Conservation (phyloP, 2,329 filamentous ascomycete species). For the Colletotrichum somersetense region DNA sequence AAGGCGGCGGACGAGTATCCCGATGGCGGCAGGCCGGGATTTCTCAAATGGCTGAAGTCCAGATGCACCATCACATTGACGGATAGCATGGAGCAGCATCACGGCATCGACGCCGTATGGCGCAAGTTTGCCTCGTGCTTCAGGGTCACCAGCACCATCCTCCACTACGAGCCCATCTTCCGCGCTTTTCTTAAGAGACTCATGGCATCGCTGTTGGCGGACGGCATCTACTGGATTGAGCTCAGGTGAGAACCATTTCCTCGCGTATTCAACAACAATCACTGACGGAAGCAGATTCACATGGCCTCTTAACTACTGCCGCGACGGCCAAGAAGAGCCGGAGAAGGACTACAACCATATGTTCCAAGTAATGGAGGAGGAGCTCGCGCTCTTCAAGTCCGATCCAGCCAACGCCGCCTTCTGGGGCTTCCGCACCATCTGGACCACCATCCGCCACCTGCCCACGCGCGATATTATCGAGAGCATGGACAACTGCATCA, state of each 20-base stretch:
- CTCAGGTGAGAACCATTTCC: constrained; percentile 57
- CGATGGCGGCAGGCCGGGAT: constrained; percentile 73
- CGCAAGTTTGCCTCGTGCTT: constrained; percentile 79
- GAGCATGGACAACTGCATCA: constrained; percentile 84
- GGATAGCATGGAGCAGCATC: constrained; percentile 79
- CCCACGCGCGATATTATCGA: constrained; percentile 76
- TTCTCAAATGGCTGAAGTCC: constrained; percentile 77
- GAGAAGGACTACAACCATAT: constrained; percentile 74
- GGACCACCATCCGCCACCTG: constrained; percentile 75
- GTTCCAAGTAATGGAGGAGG: constrained; percentile 77
- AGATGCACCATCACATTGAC: constrained; percentile 76
- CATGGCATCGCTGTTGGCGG: constrained; percentile 73
- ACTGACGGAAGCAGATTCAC: constrained; percentile 60
- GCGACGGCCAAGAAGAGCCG: constrained; percentile 67
- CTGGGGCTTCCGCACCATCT: constrained; percentile 83
- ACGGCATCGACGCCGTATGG: constrained; percentile 85
- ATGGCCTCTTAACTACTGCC: constrained; percentile 75
- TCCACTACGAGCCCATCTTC: constrained; percentile 88
- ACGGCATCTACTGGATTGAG: constrained; percentile 84
- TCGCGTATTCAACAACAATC: background rate
- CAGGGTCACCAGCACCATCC: constrained; percentile 73
- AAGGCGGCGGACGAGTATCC: constrained; percentile 78
- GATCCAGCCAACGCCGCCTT: constrained; percentile 71
- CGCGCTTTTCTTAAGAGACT: constrained; percentile 76
- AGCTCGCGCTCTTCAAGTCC: constrained; percentile 77